phyloP scores from a whole-genome alignment of 257 asterid genomes.

The Nicotiana noctiflora region DNA sequence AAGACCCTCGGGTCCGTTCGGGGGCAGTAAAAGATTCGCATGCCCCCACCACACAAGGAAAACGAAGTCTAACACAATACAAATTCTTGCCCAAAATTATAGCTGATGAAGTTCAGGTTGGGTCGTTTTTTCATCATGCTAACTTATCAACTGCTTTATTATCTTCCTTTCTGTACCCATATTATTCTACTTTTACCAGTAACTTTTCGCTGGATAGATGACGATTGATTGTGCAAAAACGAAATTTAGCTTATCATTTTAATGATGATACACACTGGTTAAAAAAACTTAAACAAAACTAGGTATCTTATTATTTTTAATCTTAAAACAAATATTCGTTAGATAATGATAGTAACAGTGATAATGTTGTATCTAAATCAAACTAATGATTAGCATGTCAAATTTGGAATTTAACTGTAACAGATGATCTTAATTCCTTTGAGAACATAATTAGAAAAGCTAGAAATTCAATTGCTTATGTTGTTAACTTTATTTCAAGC shows the following conservation, averaged over 20 bases:
- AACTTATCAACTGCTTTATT: not conserved
- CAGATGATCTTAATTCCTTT: too few relatives aligned
- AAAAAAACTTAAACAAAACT: too few relatives aligned
- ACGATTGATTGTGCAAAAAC: not conserved
- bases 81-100: not conserved
- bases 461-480: too few relatives aligned
- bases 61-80: not conserved
- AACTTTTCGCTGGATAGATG: not conserved
- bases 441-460: too few relatives aligned
- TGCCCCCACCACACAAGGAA: not conserved
- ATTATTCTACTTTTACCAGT: not conserved
- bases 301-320: too few relatives aligned
- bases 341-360: too few relatives aligned
- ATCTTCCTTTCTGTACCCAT: not conserved
- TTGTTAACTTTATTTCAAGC: too few relatives aligned
- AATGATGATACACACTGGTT: too few relatives aligned
- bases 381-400: too few relatives aligned
- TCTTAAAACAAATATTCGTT: too few relatives aligned
- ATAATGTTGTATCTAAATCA: too few relatives aligned
- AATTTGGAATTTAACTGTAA: too few relatives aligned
- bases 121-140: not conserved
- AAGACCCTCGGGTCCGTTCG: not conserved
- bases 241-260: not conserved
- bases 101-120: not conserved
- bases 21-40: not conserved